A percentile compares a stretch with the other conserved stretches of the same genome.
Evolutionary conservation across 495 filamentous ascomycete genomes (phyloP).

Genomic region (Letharia columbiana): DNA sequence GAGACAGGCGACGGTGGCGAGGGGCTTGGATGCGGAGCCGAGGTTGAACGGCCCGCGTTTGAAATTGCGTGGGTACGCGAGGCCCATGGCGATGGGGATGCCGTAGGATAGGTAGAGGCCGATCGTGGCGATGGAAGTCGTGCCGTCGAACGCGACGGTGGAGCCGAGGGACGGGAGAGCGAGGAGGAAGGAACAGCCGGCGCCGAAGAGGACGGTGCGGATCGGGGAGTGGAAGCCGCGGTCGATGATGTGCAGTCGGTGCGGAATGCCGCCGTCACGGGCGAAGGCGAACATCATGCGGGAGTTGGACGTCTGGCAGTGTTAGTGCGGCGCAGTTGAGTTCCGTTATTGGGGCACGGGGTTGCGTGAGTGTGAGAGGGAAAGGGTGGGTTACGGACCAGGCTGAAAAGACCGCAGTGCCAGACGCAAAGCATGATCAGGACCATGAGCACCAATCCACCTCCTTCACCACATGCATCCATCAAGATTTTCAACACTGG

Average conservation of each 20-base stretch:
- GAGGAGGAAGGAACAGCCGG: conserved; percentile 48
- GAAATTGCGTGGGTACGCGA: conserved; percentile 39
- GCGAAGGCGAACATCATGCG: conserved; percentile 58
- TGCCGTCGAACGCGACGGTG: conserved; percentile 49
- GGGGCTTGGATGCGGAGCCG: conserved; percentile 42
- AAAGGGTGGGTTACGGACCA: conserved; percentile 21
- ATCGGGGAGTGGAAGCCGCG: conserved; percentile 30
- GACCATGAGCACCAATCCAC: conserved; percentile 47
- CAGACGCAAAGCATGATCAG: conserved; percentile 51
- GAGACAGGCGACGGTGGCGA: conserved; percentile 43
- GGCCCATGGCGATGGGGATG: conserved; percentile 49
- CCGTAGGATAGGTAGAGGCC: conserved; percentile 58
- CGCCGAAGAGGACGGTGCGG: conserved; percentile 49
- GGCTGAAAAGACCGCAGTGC: conserved; percentile 51
- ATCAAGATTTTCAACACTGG: conserved; percentile 49
- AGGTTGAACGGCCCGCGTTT: conserved; percentile 48
- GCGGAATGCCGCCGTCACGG: conserved; percentile 41
- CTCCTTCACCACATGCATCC: conserved; percentile 44
- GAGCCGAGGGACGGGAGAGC: conserved; percentile 53
- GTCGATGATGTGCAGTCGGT: conserved; percentile 31
- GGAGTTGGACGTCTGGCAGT: conserved; percentile 44
- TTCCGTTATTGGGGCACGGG: too few relatives aligned
- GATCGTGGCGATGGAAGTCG: conserved; percentile 56
- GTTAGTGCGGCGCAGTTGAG: not conserved
- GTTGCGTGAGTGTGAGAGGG: too few relatives aligned